Conservation (phyloP, 2,329 filamentous ascomycete species). For the Ascochyta clinopodiicola region DNA sequence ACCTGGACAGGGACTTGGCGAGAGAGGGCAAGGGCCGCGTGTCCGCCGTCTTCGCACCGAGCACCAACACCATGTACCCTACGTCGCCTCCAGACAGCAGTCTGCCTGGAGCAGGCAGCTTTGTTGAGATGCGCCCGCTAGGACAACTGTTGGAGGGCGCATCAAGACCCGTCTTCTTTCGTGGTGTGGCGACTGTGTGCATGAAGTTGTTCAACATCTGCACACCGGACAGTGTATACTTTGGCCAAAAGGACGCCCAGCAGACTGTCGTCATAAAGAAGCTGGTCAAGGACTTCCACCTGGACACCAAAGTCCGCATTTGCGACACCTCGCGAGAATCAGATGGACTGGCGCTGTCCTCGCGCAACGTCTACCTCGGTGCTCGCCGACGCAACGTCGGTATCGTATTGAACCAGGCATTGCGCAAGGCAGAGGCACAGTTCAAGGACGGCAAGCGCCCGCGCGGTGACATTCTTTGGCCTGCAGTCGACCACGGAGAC, state of each 20-base stretch:
- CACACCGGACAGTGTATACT: conserved; percentile 80
- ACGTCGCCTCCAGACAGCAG: conserved; percentile 75
- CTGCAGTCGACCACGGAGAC: conserved; percentile 68
- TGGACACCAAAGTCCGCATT: conserved; percentile 77
- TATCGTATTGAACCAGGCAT: conserved; percentile 72
- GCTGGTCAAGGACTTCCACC: conserved; percentile 85
- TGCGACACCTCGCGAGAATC: conserved; percentile 75
- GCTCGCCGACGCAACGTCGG: conserved; percentile 73
- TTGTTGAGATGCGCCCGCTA: conserved; percentile 88
- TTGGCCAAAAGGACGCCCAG: conserved; percentile 97
- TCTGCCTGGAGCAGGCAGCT: conserved; percentile 79
- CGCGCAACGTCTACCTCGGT: conserved; percentile 91
- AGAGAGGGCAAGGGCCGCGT: conserved; percentile 65
- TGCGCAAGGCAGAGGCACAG: conserved; percentile 72
- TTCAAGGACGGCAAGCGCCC: conserved; percentile 64
- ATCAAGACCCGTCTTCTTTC: conserved; percentile 90
- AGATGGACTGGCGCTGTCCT: conserved; percentile 90
- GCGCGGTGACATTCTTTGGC: conserved; percentile 72
- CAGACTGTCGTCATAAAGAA: conserved; percentile 89
- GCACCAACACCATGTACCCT: conserved; percentile 86
- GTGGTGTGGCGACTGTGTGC: conserved; percentile 94
- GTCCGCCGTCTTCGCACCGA: conserved; percentile 84
- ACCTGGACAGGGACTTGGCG: conserved; percentile 76
- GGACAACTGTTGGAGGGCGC: conserved; percentile 82
- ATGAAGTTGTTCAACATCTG: conserved; percentile 92